Base-by-base conservation (phyloP, 164 flowering plant genomes). In the Sedum album region DNA sequence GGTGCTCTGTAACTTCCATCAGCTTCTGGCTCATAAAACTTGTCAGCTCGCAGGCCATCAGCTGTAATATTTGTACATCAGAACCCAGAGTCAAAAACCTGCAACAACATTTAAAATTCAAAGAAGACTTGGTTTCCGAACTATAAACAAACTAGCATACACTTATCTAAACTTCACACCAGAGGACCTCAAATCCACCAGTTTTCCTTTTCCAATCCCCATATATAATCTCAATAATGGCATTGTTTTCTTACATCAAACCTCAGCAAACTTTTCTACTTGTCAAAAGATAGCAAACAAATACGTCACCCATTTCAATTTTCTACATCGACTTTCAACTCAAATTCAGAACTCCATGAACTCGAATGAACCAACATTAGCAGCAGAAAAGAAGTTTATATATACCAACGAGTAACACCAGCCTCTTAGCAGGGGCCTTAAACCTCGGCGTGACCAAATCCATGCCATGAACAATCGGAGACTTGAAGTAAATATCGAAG, bases 381-480 rank as follows among this genome's bases (percentile, higher is more conserved):
- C n/a, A n/a, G n/a, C n/a, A n/a, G n/a, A n/a, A 1, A 60, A 60
- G 63, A 25, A 61, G 33, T 62, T 1, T 21, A n/a, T 78, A 93
- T 21, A n/a, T 78, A 93, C 98, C 92, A 31, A 93, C 79, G 25
- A 93, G 81, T 2, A 93, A 90, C 4, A 93, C 89, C 62, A 93
- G 96, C 49, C 98, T 96, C 73, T 88, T 89, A 21, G 98, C 98
- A n/a, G 97, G 97, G 20, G 91, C 76, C 1, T 64, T 23, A 77
- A 91, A 84, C 41, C 93, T 85, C 49, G 96, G 97, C 0, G 66
- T 20, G 60, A 91, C 96, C 23, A 80, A 96, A 44, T 88, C 91
- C 97, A 91, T 88, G 79, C 98, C 98, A 65, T 91, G 97, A 53
- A 93, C 96, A 65, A 93, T 91, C 17, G 97, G 97, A 62, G 88